These are phyloP conservation scores for Ustilago sp. DNA, from an alignment of 1,284 basidiomycete genomes.

Conservation along the genomic window DNA sequence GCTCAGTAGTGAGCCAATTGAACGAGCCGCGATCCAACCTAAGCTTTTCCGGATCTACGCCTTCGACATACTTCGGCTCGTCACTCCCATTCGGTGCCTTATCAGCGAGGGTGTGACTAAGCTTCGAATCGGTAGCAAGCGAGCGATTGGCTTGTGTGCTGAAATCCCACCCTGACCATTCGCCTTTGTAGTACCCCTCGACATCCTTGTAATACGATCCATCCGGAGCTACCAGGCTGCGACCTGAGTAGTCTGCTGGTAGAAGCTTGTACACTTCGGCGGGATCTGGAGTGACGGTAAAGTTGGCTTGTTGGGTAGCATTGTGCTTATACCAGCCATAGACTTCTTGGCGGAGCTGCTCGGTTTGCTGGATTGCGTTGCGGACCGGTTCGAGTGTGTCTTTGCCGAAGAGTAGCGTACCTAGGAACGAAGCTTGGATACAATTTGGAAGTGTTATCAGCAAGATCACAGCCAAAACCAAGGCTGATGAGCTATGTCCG, in stretches of 20 bases:
- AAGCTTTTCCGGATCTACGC: slow-evolving; percentile 11
- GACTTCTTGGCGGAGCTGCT: slow-evolving; percentile 29
- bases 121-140: slow-evolving; percentile 26
- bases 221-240: slow-evolving; percentile 19
- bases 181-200: slow-evolving; percentile 47
- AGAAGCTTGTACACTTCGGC: slow-evolving; percentile 22
- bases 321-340: slow-evolving; percentile 44
- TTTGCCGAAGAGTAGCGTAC: slow-evolving; percentile 29
- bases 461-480: background rate
- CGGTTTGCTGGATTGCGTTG: slow-evolving; percentile 24
- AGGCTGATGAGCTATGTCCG: background rate
- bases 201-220: slow-evolving; percentile 39
- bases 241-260: slow-evolving; percentile 18
- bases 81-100: background rate
- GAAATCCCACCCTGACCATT: slow-evolving; percentile 46
- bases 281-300: slow-evolving; percentile 37
- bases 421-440: slow-evolving; percentile 15
- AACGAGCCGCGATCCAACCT: slow-evolving; percentile 21
- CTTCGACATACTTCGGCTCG: slow-evolving; percentile 21
- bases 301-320: slow-evolving; percentile 36
- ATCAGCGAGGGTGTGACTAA: slow-evolving; percentile 19
- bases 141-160: slow-evolving; percentile 29
- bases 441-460: slow-evolving; percentile 5
- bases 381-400: slow-evolving; percentile 41
- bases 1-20: slow-evolving; percentile 24